Evolutionary conservation across 2,329 filamentous ascomycete species (phyloP), one percentile per base, ranked within the genome.

Genomic region (Phyllosticta ampelicida): DNA sequence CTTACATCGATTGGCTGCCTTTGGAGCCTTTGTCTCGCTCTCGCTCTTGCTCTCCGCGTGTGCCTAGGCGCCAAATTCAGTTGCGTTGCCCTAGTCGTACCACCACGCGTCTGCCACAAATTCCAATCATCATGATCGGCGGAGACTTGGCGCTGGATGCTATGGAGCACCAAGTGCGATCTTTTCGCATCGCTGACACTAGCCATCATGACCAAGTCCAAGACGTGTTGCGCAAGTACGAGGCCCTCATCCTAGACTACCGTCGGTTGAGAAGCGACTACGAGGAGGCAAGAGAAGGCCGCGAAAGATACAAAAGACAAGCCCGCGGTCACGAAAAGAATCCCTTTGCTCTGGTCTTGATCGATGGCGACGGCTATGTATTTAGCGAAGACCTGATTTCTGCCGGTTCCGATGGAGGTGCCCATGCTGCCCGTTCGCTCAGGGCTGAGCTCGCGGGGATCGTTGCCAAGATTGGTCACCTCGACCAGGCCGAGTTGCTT

Each of bases 291-390:
- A 61, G 59, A 26, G 60, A 59, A 28, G 51, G 50, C n/a, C 56
- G 60, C 16, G 60, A 61, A 30, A 59, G 55, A 51, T 61, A 61
- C 56, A 61, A 61, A 50, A 52, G 50, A 18, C 56, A 59, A 19
- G 55, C 60, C 11, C 51, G 52, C 23, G 60, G 64, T 26, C 65
- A 75, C 64, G 71, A 80, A 21, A 76, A 78, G 19, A 80, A 80
- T 61, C 78, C 81, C 0, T 86, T 85, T 62, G 80, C 81, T 1
- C 72, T 86, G 1, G 78, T 86, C 6, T 71, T 86, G 0, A 71
- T 86, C 11, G 83, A 86, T 59, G 83, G 82, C 19, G 82, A 86
- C 67, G 80, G 80, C 53, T 85, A 84, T 63, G 64, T 78, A 20
- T 80, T 83, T 64, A n/a, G 13, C 16, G 74, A 78, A 30, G 78